A percentile compares a stretch with the other conserved stretches of the same genome.
Conservation (phyloP, 805 yeast genomes). For the Wickerhamomyces xylosicus region DNA sequence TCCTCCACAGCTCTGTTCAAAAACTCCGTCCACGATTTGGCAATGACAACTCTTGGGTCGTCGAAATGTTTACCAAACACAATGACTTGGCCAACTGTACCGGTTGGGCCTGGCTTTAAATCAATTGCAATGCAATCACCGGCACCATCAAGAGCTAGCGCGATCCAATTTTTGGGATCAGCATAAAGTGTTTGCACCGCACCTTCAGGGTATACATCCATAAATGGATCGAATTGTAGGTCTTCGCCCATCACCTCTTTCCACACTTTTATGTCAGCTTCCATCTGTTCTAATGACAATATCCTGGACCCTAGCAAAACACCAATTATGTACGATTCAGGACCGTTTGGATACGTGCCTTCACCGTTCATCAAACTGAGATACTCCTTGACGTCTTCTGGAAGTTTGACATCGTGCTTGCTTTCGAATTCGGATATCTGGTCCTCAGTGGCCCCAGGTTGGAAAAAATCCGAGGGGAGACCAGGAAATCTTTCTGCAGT, state of each 20-base stretch:
- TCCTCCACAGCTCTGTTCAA: neutral
- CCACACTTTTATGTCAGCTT: slow-evolving; percentile 8
- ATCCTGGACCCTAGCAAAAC: slow-evolving; percentile 4
- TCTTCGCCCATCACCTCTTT: slow-evolving; percentile 7
- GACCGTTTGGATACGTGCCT: neutral
- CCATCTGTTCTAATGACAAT: slow-evolving; percentile 5
- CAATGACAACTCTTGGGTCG: slow-evolving; percentile 5
- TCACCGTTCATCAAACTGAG: neutral
- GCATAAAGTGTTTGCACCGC: slow-evolving; percentile 4
- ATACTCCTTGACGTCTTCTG: neutral
- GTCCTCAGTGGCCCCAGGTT: neutral
- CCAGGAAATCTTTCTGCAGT: neutral
- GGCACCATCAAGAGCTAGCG: slow-evolving; percentile 8
- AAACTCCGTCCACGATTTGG: slow-evolving; percentile 3
- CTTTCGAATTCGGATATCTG: neutral
- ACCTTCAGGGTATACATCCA: slow-evolving; percentile 3
- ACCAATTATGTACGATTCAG: neutral
- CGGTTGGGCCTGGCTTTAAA: slow-evolving; percentile 9
- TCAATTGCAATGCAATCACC: slow-evolving; percentile 12
- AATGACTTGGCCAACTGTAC: slow-evolving; percentile 10
- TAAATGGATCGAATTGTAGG: slow-evolving; percentile 2
- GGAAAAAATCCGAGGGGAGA: neutral
- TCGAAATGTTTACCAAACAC: slow-evolving; percentile 8
- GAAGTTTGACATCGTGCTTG: neutral
- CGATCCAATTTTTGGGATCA: slow-evolving; percentile 8